Percentiles rank a stretch among this genome's conserved stretches.
phyloP scores from a whole-genome alignment of 768 basidiomycete species.

The Amanita pseudoporphyria region DNA sequence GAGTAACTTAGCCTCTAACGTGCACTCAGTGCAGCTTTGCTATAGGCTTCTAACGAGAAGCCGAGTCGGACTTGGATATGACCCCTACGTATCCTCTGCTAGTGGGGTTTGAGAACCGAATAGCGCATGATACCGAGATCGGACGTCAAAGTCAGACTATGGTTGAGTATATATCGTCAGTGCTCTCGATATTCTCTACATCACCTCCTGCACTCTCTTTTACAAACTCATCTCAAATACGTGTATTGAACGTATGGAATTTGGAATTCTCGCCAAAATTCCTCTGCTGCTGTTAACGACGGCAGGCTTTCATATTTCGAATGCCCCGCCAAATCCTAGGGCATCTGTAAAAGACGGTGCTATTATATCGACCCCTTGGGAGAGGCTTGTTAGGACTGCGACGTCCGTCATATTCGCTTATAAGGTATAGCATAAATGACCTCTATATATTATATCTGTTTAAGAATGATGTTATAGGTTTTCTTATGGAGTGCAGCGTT shows the following conservation, averaged over 20 bases:
- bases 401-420: background rate
- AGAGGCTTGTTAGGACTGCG: background rate
- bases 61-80: no score
- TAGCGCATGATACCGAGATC: no score
- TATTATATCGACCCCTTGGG: background rate
- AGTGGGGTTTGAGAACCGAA: no score
- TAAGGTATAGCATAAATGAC: background rate
- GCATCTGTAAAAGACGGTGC: background rate
- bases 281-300: constrained; percentile 4
- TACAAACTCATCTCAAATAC: no score
- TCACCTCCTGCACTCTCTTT: no score
- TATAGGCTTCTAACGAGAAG: no score
- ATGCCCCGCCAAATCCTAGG: constrained; percentile 5
- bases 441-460: background rate
- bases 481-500: background rate
- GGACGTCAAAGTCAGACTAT: no score
- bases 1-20: no score
- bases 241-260: background rate
- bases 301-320: constrained; percentile 3
- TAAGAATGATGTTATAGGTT: background rate
- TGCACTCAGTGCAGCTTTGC: no score
- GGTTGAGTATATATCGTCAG: no score
- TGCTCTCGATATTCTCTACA: no score
- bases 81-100: no score
- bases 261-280: constrained; percentile 2